phyloP scores from a whole-genome alignment of 1,284 basidiomycete genomes.

The Fomitiporia mediterranea region DNA sequence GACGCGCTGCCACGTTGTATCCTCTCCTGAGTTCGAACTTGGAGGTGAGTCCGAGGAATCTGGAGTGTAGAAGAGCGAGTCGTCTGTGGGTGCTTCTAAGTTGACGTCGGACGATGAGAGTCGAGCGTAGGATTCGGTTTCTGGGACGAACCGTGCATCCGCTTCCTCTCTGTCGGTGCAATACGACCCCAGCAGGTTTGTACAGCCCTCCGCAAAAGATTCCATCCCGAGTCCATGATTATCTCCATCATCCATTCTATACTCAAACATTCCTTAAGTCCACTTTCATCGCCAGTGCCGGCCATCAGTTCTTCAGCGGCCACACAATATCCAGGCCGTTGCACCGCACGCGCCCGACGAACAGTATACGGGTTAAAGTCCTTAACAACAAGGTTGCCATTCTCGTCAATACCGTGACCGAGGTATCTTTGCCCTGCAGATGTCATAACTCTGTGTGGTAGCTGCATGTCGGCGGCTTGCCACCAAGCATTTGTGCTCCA shows the following conservation, averaged over 20 bases:
- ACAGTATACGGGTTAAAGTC: conserved; percentile 40
- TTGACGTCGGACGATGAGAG: too few species aligned
- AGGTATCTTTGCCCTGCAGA: conserved; percentile 43
- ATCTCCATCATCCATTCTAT: background rate
- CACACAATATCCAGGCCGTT: background rate
- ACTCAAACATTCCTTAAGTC: background rate
- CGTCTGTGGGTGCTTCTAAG: too few species aligned
- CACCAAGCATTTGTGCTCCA: conserved; percentile 46
- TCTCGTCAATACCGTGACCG: conserved; percentile 28
- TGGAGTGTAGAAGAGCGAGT: too few species aligned
- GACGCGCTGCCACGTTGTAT: background rate
- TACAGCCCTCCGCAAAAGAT: background rate
- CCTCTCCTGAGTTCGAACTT: too few species aligned
- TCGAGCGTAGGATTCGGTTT: too few species aligned
- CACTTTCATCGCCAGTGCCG: background rate
- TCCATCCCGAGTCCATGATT: background rate
- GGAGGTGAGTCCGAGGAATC: background rate
- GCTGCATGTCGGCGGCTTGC: conserved; percentile 35
- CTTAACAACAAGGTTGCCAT: conserved; percentile 30
- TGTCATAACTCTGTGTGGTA: conserved; percentile 46
- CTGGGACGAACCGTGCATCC: background rate
- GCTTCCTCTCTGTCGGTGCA: background rate
- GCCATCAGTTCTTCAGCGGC: background rate
- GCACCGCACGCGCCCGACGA: conserved; percentile 17
- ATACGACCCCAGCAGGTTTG: too few species aligned